A percentile compares a stretch with the other conserved stretches of the same genome.
These are phyloP conservation scores for Tylopilus vinaceipallidus DNA, from an alignment of 768 basidiomycete species.

Conservation along the genomic window DNA sequence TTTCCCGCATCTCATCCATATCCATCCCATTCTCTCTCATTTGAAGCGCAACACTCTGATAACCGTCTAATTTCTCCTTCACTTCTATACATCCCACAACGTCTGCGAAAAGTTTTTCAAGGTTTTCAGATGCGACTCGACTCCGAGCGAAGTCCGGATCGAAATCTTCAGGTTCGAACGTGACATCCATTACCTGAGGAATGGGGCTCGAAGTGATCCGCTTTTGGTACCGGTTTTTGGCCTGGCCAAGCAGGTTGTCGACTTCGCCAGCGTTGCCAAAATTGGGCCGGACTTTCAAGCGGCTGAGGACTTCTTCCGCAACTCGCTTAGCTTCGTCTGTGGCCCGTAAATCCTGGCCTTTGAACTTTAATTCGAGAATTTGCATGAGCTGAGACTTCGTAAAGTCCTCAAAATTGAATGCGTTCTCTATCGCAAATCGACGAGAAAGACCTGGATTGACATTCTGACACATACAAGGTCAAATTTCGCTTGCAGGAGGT, in stretches of 20 bases:
- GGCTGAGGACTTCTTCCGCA: conserved; percentile 46
- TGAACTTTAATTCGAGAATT: conserved; percentile 56
- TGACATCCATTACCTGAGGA: conserved; percentile 19
- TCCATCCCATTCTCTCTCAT: conserved; percentile 44
- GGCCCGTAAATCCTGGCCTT: conserved; percentile 53
- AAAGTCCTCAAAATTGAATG: conserved; percentile 70
- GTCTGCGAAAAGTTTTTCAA: conserved; percentile 58
- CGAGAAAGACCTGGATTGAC: conserved; percentile 67
- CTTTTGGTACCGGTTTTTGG: conserved; percentile 47
- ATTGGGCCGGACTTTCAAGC: conserved; percentile 46
- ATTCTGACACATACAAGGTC: conserved; percentile 40
- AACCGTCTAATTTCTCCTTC: conserved; percentile 45
- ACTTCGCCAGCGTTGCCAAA: conserved; percentile 68
- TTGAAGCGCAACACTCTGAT: conserved; percentile 47
- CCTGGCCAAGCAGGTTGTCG: conserved; percentile 53
- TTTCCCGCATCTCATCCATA: conserved; percentile 42
- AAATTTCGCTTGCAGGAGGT: neutral
- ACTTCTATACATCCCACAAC: conserved; percentile 60
- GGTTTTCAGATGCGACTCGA: conserved; percentile 46
- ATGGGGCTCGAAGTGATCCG: conserved; percentile 33
- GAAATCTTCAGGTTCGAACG: conserved; percentile 51
- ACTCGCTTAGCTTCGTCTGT: conserved; percentile 55
- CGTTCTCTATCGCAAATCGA: conserved; percentile 66
- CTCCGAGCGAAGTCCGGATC: conserved; percentile 59
- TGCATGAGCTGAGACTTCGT: conserved; percentile 48